Evolutionary conservation across 2,329 filamentous ascomycete species (phyloP).

Genomic region (Paradendryphiella salina): DNA sequence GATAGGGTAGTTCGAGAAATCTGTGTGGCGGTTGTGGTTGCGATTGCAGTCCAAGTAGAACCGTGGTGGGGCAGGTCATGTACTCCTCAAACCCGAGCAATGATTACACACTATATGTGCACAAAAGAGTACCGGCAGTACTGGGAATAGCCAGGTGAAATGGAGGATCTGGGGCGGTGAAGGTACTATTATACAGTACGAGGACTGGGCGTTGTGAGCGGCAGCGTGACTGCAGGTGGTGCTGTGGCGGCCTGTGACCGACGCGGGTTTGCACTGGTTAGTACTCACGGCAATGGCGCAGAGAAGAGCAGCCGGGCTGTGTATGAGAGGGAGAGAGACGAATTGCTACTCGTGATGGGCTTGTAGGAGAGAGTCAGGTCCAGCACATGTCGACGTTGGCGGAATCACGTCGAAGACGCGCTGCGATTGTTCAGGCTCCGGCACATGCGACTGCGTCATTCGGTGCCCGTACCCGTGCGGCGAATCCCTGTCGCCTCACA

Average conservation of each 20-base stretch:
- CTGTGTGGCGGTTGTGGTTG: slow-evolving; percentile 17
- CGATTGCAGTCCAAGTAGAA: slow-evolving; percentile 19
- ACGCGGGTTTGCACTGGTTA: neutral
- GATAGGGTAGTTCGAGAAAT: slow-evolving; percentile 1
- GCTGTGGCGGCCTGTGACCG: slow-evolving; percentile 2
- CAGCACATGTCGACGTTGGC: slow-evolving; percentile 20
- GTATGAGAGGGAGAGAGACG: neutral
- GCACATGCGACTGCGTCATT: slow-evolving; percentile 31
- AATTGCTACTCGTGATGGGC: neutral
- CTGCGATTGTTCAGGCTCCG: slow-evolving; percentile 29
- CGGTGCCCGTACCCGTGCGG: slow-evolving; percentile 21
- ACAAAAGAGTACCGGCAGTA: neutral
- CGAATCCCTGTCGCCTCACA: slow-evolving; percentile 23
- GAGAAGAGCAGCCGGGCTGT: neutral
- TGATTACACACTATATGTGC: neutral
- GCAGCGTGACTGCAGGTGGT: slow-evolving; percentile 2
- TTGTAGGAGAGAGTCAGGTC: slow-evolving; percentile 3
- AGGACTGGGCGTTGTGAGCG: slow-evolving; percentile 4
- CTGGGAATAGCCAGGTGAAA: neutral
- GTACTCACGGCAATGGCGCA: neutral
- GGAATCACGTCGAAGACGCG: slow-evolving; percentile 33
- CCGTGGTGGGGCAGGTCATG: slow-evolving; percentile 30
- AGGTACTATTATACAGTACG: slow-evolving; percentile 6
- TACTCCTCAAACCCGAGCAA: slow-evolving; percentile 17
- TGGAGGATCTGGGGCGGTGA: neutral